Evolutionary conservation across 768 basidiomycete genomes (phyloP).

Genomic region (Amanita exitialis): DNA sequence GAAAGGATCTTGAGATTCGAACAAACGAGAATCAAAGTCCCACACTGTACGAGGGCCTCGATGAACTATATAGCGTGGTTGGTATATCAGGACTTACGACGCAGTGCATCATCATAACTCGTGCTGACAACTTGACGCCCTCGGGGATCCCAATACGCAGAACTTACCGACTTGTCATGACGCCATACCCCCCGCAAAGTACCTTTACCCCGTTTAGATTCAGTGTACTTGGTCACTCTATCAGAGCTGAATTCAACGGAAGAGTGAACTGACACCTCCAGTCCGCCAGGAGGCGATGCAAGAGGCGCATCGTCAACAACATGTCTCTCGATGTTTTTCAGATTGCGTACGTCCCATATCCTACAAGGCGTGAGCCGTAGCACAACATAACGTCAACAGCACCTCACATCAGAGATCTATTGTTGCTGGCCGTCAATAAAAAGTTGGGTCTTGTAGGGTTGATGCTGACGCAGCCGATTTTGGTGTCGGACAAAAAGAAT

Average conservation of each 20-base stretch:
- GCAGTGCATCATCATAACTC: slow-evolving; percentile 70
- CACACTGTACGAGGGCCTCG: slow-evolving; percentile 42
- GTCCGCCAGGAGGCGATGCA: slow-evolving; percentile 16
- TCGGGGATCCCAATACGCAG: slow-evolving; percentile 80
- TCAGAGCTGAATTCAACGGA: slow-evolving; percentile 28
- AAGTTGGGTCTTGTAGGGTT: slow-evolving; percentile 63
- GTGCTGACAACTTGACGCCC: slow-evolving; percentile 77
- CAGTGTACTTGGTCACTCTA: slow-evolving; percentile 35
- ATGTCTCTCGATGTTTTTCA: slow-evolving; percentile 32
- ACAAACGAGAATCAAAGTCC: slow-evolving; percentile 49
- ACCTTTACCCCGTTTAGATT: slow-evolving; percentile 42
- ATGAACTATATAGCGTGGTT: background rate
- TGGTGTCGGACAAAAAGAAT: slow-evolving; percentile 58
- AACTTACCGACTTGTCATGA: slow-evolving; percentile 71
- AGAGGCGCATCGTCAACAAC: slow-evolving; percentile 19
- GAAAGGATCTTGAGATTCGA: slow-evolving; percentile 39
- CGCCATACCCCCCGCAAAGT: slow-evolving; percentile 52
- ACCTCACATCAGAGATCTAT: slow-evolving; percentile 55
- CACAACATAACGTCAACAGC: background rate
- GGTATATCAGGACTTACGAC: slow-evolving; percentile 35
- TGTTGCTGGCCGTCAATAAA: slow-evolving; percentile 71
- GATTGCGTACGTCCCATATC: slow-evolving; percentile 73
- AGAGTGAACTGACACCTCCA: slow-evolving; percentile 3
- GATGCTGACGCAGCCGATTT: slow-evolving; percentile 73
- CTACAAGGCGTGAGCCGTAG: slow-evolving; percentile 24